Percentiles rank a stretch among this genome's conserved stretches.
These are phyloP conservation scores for Penicillium maclennaniae DNA, from an alignment of 495 filamentous ascomycete species.

Conservation along the genomic window DNA sequence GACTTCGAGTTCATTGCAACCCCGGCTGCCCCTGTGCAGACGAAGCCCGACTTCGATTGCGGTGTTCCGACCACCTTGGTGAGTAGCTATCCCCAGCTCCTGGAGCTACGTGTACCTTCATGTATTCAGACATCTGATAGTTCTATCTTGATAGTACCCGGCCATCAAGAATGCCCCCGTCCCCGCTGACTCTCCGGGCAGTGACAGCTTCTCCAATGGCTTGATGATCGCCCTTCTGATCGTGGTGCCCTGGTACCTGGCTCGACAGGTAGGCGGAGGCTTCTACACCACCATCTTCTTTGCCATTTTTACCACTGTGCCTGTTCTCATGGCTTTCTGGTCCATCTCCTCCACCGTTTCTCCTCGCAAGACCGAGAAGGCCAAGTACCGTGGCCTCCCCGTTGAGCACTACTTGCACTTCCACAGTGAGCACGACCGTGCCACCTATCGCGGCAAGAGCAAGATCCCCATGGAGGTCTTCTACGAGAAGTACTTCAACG, in stretches of 20 bases:
- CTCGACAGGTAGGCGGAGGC: slow-evolving; percentile 52
- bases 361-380: slow-evolving; percentile 59
- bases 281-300: slow-evolving; percentile 57
- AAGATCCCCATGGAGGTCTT: slow-evolving; percentile 86
- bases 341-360: slow-evolving; percentile 53
- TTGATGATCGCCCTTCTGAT: slow-evolving; percentile 50
- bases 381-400: slow-evolving; percentile 64
- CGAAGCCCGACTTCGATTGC: slow-evolving; percentile 32
- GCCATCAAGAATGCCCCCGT: slow-evolving; percentile 63
- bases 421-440: slow-evolving; percentile 66
- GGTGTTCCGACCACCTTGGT: slow-evolving; percentile 29
- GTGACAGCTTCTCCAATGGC: slow-evolving; percentile 55
- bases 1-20: slow-evolving; percentile 68
- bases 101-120: background rate
- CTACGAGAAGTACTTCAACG: slow-evolving; percentile 85
- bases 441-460: slow-evolving; percentile 70
- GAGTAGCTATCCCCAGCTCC: slow-evolving; percentile 11
- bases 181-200: slow-evolving; percentile 58
- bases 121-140: background rate
- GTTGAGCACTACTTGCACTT: slow-evolving; percentile 84
- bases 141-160: slow-evolving; percentile 46
- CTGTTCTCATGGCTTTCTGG: slow-evolving; percentile 58
- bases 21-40: slow-evolving; percentile 48
- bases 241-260: slow-evolving; percentile 50
- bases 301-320: slow-evolving; percentile 52